A percentile compares a stretch with the other conserved stretches of the same genome.
These are phyloP conservation scores for Quillaja saponaria DNA, from an alignment of 306 rosid species.

Conservation along the genomic window DNA sequence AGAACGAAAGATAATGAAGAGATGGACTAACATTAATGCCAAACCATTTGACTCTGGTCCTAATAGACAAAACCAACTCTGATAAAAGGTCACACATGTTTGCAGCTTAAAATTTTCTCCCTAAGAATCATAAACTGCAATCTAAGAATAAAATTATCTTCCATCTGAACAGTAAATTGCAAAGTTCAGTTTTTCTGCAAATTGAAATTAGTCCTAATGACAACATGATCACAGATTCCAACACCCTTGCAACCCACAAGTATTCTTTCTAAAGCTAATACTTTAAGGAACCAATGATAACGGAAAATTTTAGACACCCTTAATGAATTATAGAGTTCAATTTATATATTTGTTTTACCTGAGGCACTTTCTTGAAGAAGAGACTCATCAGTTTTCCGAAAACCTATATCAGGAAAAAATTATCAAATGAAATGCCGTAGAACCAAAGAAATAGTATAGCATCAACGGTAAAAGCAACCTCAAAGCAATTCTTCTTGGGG, in stretches of 20 bases:
- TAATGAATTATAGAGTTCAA: background rate
- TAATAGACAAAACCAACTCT: too few species aligned
- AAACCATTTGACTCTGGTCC: too few species aligned
- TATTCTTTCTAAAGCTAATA: background rate
- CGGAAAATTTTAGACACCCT: conserved; percentile 10
- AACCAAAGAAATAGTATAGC: conserved; percentile 2
- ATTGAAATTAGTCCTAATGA: background rate
- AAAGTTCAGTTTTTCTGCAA: background rate
- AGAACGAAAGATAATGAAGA: too few species aligned
- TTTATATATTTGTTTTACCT: conserved; percentile 42
- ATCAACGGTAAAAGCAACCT: background rate
- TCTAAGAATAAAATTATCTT: too few species aligned
- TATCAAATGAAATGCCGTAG: conserved; percentile 17
- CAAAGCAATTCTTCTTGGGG: background rate
- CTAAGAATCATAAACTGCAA: too few species aligned
- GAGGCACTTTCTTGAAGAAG: conserved; percentile 72
- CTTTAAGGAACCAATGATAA: background rate
- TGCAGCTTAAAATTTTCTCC: too few species aligned
- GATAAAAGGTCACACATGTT: too few species aligned
- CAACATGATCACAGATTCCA: background rate
- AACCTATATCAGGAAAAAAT: conserved; percentile 47
- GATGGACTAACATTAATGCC: too few species aligned
- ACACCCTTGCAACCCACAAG: background rate
- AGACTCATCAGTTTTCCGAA: conserved; percentile 72
- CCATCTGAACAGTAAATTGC: too few species aligned